phyloP scores from a whole-genome alignment of 148 eudicot genomes.

The Tetragonia tetragonoides region DNA sequence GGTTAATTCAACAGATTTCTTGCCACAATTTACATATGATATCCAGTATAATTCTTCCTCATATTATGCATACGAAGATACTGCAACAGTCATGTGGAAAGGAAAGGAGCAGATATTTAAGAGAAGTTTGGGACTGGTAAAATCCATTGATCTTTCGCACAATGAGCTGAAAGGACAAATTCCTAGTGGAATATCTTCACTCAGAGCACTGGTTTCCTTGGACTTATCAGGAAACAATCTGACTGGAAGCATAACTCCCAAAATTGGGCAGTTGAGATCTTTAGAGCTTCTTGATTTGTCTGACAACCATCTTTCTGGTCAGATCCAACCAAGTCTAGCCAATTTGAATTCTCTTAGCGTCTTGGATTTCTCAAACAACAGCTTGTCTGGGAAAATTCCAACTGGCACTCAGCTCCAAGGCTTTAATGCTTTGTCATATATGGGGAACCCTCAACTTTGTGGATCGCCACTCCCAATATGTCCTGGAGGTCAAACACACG shows the following conservation, averaged over 20 bases:
- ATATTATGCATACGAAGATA: background rate
- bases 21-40: background rate
- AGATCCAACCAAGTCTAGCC: background rate
- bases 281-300: slow-evolving; percentile 9
- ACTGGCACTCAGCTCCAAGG: background rate
- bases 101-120: background rate
- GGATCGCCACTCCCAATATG: background rate
- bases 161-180: background rate
- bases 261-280: background rate
- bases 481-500: background rate
- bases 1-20: background rate
- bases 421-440: background rate
- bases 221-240: background rate
- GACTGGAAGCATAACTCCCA: background rate
- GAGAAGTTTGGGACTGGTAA: background rate
- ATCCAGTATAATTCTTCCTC: background rate
- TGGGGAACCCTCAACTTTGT: slow-evolving; percentile 1
- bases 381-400: background rate
- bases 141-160: background rate
- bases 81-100: background rate
- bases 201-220: background rate
- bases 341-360: background rate
- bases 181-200: background rate
- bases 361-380: background rate
- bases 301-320: background rate